These are phyloP conservation scores for Capronia coronata DNA, from an alignment of 2,329 filamentous ascomycete species.

Conservation along the genomic window DNA sequence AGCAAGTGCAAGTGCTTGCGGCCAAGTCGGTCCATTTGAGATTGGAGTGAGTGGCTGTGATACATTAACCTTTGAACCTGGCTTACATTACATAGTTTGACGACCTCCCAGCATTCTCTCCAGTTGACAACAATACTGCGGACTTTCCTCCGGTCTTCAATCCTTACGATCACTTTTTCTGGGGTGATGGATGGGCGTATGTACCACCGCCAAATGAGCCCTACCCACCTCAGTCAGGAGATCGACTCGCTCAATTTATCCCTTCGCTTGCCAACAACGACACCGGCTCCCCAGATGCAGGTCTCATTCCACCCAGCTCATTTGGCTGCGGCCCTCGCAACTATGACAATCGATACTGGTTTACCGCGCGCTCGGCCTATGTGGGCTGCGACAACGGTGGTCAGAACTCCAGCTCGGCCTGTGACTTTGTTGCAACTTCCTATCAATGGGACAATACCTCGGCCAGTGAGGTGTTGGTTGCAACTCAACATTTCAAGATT, in stretches of 20 bases:
- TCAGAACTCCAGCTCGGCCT: slow-evolving; percentile 36
- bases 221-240: slow-evolving; percentile 34
- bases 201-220: slow-evolving; percentile 41
- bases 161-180: slow-evolving; percentile 48
- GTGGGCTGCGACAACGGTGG: slow-evolving; percentile 44
- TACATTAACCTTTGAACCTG: background rate
- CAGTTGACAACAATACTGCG: slow-evolving; percentile 30
- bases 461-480: slow-evolving; percentile 32
- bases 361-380: slow-evolving; percentile 43
- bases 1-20: slow-evolving; percentile 17
- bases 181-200: slow-evolving; percentile 47
- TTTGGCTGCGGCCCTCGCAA: slow-evolving; percentile 44
- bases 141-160: slow-evolving; percentile 39
- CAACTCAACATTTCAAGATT: slow-evolving; percentile 38
- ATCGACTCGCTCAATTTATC: slow-evolving; percentile 33
- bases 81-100: slow-evolving; percentile 28
- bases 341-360: slow-evolving; percentile 44
- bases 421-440: slow-evolving; percentile 38
- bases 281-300: slow-evolving; percentile 29
- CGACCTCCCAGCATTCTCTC: slow-evolving; percentile 27
- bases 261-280: slow-evolving; percentile 43
- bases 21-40: slow-evolving; percentile 20
- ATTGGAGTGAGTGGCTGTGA: slow-evolving; percentile 16
- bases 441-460: slow-evolving; percentile 38
- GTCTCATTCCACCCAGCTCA: slow-evolving; percentile 35